phyloP scores from a whole-genome alignment of 2,329 filamentous ascomycete genomes.

The Huntiella decipiens region DNA sequence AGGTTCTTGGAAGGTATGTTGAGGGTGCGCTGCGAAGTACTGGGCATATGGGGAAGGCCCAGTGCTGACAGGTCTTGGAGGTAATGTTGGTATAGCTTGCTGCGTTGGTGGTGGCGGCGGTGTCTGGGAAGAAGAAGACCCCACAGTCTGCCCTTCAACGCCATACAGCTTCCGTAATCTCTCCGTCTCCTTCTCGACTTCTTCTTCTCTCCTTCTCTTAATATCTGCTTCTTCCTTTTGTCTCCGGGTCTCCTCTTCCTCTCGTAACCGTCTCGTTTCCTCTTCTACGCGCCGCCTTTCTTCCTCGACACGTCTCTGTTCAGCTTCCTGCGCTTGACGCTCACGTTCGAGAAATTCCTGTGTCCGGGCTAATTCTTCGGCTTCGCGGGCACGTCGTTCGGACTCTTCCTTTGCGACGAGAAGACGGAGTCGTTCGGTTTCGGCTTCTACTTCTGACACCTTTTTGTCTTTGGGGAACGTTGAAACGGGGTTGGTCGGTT shows the following conservation, averaged over 20 bases:
- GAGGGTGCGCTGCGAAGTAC: slow-evolving; percentile 13
- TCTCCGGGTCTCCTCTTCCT: neutral
- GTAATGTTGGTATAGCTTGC: slow-evolving; percentile 14
- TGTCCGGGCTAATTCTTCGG: slow-evolving; percentile 25
- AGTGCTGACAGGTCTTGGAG: slow-evolving; percentile 27
- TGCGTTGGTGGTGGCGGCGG: slow-evolving; percentile 16
- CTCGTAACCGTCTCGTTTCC: neutral
- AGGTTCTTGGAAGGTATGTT: slow-evolving; percentile 12
- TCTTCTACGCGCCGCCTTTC: slow-evolving; percentile 52
- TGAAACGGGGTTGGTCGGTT: slow-evolving; percentile 21
- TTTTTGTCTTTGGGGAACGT: slow-evolving; percentile 25
- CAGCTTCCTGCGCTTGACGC: slow-evolving; percentile 28
- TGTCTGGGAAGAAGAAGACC: slow-evolving; percentile 14
- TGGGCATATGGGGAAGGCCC: slow-evolving; percentile 15
- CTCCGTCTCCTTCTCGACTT: slow-evolving; percentile 69
- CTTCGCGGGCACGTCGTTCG: slow-evolving; percentile 37
- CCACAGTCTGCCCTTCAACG: slow-evolving; percentile 25
- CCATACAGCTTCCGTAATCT: slow-evolving; percentile 53
- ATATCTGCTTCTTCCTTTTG: slow-evolving; percentile 50
- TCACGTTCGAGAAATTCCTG: slow-evolving; percentile 5
- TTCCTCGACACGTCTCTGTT: slow-evolving; percentile 13
- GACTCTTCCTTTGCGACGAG: slow-evolving; percentile 34
- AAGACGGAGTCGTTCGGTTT: slow-evolving; percentile 53
- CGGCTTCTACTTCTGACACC: slow-evolving; percentile 42
- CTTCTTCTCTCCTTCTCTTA: slow-evolving; percentile 55